Base-by-base conservation (phyloP, 2,329 filamentous ascomycete genomes). In the Penicillium sp. region DNA sequence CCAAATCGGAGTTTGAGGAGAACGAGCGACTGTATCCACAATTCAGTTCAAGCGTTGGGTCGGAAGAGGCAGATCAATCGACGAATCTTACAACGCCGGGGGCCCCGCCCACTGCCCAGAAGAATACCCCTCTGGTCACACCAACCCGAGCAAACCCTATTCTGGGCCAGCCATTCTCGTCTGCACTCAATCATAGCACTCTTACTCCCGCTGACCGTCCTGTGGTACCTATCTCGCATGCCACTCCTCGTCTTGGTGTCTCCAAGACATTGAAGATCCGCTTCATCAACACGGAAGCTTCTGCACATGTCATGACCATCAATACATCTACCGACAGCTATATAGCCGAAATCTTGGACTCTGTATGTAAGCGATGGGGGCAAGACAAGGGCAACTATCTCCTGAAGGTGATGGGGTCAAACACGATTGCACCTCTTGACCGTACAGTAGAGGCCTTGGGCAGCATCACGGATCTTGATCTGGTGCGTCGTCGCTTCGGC, bases 341-440 rank as follows among this genome's bases (percentile, higher is more conserved):
- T 64, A 83, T 87, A 55, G 84, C 84, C n/a, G 84, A 87, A 66
- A 79, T 87, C 45, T 79, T 87, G 57, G 84, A 86, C 60, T 78
- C 80, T 38, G 81, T 84, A 1, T 87, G 84, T 70, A 81, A 83
- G 55, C 78, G 82, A 58, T 80, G 86, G 65, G 79, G 81, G 3
- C 74, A 87, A n/a, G 84, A 87, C 66, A 86, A 85, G 67, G 84
- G 79, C 1, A 78, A 84, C 18, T 84, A 84, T 61, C 75, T 86
- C 19, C 77, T 87, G 53, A 85, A 85, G 70, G 83, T 87, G 8
- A 79, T 80, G 58, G 82, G 82, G 9, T 84, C 83, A 13, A 84
- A 83, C 51, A 86, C 83, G 1, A 79, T 86, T 35, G 84, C 84
- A 1, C 84, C 84, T 1, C 72, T 83, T 2, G 84, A 87, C 62